A percentile compares a stretch with the other conserved stretches of the same genome.
Conservation (phyloP, 1,284 basidiomycete species). For the Cystobasidium sp. region DNA sequence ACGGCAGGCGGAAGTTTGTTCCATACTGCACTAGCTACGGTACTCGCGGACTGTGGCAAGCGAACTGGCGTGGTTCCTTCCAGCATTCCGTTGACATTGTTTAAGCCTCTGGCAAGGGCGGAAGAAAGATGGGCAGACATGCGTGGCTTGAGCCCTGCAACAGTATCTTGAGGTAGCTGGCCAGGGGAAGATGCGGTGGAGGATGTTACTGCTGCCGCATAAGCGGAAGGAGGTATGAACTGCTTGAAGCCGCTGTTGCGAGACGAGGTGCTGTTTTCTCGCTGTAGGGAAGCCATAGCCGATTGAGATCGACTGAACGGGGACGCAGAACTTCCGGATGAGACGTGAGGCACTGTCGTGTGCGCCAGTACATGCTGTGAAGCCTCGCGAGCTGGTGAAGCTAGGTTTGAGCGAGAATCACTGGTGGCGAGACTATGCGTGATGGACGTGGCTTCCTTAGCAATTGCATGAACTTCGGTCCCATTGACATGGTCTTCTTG, state of each 20-base stretch:
- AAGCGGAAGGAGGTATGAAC: constrained; percentile 40
- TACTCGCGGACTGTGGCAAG: constrained; percentile 33
- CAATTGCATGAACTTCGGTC: background rate
- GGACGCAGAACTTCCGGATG: background rate
- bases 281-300: constrained; percentile 31
- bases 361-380: no score
- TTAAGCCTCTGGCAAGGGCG: constrained; percentile 25
- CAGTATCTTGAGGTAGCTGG: background rate
- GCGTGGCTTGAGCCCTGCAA: background rate
- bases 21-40: constrained; percentile 37
- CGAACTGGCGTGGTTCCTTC: constrained; percentile 31
- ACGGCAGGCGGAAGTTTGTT: constrained; percentile 37
- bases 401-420: no score
- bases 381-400: no score
- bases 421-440: no score
- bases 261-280: background rate
- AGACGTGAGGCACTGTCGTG: background rate
- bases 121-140: constrained; percentile 27
- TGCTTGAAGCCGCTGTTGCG: constrained; percentile 24
- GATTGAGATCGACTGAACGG: constrained; percentile 26
- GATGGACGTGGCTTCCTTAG: no score
- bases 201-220: background rate
- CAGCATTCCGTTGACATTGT: constrained; percentile 39
- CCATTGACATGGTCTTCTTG: background rate
- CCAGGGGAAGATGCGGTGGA: constrained; percentile 35